phyloP scores from a whole-genome alignment of 192 early-diverging fungal genomes.

The Backusella psychrophila region DNA sequence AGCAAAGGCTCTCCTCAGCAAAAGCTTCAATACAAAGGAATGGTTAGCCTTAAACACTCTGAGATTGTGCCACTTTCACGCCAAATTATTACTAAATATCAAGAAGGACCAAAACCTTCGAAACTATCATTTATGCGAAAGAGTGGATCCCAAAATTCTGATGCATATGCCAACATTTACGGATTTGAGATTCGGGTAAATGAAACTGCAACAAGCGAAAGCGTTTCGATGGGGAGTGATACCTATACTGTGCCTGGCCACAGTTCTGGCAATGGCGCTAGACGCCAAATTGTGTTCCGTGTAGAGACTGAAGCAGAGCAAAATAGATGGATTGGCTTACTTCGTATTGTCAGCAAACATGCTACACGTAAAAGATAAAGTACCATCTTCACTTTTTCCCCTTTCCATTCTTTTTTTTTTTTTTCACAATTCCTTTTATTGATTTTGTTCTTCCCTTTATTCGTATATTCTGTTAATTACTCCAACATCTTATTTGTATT shows the following conservation, averaged over 20 bases:
- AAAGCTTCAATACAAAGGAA: neutral
- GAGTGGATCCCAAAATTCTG: neutral
- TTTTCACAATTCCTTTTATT: neutral
- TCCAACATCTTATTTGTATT: neutral
- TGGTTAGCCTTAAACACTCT: neutral
- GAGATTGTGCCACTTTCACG: neutral
- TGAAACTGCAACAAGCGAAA: neutral
- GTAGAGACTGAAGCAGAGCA: neutral
- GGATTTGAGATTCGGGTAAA: neutral
- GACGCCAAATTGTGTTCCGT: neutral
- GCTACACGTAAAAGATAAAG: neutral
- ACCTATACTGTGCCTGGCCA: neutral
- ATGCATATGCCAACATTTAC: neutral
- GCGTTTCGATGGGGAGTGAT: neutral
- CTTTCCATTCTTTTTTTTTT: neutral
- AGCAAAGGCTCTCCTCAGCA: neutral
- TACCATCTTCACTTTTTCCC: neutral
- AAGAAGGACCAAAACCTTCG: neutral
- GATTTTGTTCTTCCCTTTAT: neutral
- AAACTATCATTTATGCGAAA: neutral
- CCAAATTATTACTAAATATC: neutral
- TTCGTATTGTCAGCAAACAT: neutral
- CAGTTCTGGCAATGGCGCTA: neutral
- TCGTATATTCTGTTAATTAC: neutral
- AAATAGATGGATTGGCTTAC: neutral